Evolutionary conservation across 176 grass and related monocot genomes (phyloP), one percentile per base, ranked within the genome.

Genomic region (Phoenix roebelenii): DNA sequence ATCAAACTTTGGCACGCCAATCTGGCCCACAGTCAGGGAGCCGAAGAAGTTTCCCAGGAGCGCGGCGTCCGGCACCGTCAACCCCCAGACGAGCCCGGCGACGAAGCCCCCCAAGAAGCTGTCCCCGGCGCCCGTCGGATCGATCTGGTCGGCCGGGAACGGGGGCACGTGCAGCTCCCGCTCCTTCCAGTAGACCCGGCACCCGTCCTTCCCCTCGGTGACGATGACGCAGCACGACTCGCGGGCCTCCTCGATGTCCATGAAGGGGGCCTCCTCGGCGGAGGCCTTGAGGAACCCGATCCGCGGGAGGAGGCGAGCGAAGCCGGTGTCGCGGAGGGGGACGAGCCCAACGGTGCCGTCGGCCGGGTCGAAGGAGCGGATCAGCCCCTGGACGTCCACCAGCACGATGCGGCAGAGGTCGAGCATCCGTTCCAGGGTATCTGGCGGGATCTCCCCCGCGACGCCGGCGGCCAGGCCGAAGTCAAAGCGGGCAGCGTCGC

Each of bases 21-120:
- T 58, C 25, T 89, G 84, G 12, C 72, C 80, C 17, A 92, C 93
- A 0, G 87, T 89, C 16, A 79, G 67, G 0, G 87, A 80, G 24
- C 93, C 93, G 9, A 91, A 87, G 72, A 88, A 89, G 65, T 98
- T 98, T 3, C 93, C 93, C 1, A 98, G 67, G 22, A 98, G 81
- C 4, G 93, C 81, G 3, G 93, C 83, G 59, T 98, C 87, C 0
- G 81, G 86, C 23, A 79, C 87, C 5, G 87, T 66, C 18, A 98
- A 39, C 7, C 87, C 81, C 87, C 87, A 98, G 22, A 98, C 48
- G 71, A 98, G 39, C n/a, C 87, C 93, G 23, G 69, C 49, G 0
- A 81, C 76, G 57, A 98, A 88, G 4, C 93, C 93, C 1, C 84
- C 87, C 16, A 98, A 83, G 68, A 88, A 98, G 64, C 93, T 92